Evolutionary conservation across 768 basidiomycete species (phyloP), one percentile per base, ranked within the genome.

Genomic region (Leucocoprinus leucothites): DNA sequence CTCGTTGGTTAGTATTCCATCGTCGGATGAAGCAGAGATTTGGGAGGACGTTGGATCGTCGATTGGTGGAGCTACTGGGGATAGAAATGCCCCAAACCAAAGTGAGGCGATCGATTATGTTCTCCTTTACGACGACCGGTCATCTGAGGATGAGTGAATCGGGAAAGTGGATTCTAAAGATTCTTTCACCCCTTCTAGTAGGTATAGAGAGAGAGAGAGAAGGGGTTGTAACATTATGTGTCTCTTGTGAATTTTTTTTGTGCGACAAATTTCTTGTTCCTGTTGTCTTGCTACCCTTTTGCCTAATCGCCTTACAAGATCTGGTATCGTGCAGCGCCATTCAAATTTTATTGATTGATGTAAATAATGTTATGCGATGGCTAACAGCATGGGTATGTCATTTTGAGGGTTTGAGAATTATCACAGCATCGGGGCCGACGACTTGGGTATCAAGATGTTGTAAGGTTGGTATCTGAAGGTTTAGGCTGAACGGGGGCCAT

Each of bases 41-140:
- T 87, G 82, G 79, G 80, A 81, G 55, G 86, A 84, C 54, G 82
- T 78, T 48, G 76, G 76, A 22, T 71, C 74, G 3, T 34, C 71
- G 65, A 57, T 57, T 47, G 58, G 66, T 57, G 49, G 70, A 59
- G 52, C 58, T 9, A 58, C 62, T 36, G 59, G 14, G 56, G 63
- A 24, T 28, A 31, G 50, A 22, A 48, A 38, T 58, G 14, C 38
- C 6, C 38, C 5, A 11, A 31, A 31, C 11, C 38, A 40, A 22
- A 35, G 34, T 40, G 69, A 74, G 35, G 65, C 65, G 5, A 67
- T 79, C 59, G 87, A 89, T 58, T 91, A 87, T 63, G 86, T 89
- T 13, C 74, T 91, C 53, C 67, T 90, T 56, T 90, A 87, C 59
- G 89, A 89, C 63, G 84, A 82, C 57, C 48, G 48, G 41, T 56